Evolutionary conservation across 176 grass and related monocot genomes (phyloP).

Genomic region (Panicum miliaceum): DNA sequence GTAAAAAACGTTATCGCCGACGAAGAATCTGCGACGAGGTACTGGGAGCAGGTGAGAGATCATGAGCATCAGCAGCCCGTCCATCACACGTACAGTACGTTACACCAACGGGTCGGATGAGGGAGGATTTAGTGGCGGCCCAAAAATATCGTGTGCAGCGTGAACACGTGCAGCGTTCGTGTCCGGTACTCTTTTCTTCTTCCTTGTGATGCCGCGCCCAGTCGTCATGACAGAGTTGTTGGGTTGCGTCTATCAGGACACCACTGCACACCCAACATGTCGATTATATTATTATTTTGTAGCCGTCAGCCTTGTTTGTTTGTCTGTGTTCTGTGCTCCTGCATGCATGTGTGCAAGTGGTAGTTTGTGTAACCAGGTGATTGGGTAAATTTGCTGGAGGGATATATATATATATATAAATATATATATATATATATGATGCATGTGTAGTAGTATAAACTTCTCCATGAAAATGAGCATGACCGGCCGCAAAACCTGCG

Average conservation of each 20-base stretch:
- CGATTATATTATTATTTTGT: slow-evolving; percentile 18
- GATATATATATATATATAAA: too few relatives aligned
- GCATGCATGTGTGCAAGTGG: neutral
- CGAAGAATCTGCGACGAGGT: neutral
- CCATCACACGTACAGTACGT: neutral
- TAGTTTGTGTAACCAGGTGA: neutral
- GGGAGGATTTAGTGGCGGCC: neutral
- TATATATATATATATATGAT: neutral
- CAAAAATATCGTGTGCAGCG: neutral
- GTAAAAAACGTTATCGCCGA: neutral
- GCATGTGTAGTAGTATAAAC: neutral
- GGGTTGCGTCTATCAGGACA: slow-evolving; percentile 17
- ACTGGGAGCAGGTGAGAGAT: neutral
- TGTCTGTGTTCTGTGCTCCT: neutral
- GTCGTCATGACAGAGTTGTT: slow-evolving; percentile 15
- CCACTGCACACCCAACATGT: slow-evolving; percentile 1
- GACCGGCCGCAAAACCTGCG: neutral
- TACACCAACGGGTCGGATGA: neutral
- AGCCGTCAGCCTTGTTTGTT: neutral
- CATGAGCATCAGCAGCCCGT: neutral
- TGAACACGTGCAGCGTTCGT: slow-evolving; percentile 5
- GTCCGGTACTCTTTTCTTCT: neutral
- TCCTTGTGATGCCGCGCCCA: slow-evolving; percentile 10
- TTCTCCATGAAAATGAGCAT: neutral
- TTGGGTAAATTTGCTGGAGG: neutral